Base-by-base conservation (phyloP, 148 eudicot species). In the Rhododendron henanense region DNA sequence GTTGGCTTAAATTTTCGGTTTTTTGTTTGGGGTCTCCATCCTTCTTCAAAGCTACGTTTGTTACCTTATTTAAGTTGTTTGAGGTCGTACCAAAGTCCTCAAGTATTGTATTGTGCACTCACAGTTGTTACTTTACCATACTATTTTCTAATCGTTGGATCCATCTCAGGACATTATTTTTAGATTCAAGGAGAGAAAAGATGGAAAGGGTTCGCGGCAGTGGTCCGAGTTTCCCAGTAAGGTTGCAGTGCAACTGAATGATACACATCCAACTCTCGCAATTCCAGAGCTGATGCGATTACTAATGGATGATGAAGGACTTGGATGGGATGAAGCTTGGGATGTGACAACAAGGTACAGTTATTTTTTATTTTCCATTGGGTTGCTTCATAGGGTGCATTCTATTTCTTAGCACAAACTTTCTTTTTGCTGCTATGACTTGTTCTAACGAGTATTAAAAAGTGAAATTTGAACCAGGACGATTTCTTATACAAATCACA, bases 281-380 rank as follows among this genome's bases (percentile, higher is more conserved):
- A 97, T 97, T 87, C 99, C 99, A 41, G 99, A 97, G 89, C 90
- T 97, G 31, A 97, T 97, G 98, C 92, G 98, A 86, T 88, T 95
- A 88, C 91, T 97, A 51, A 91, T 97, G 98, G 99, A 97, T 89
- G 94, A 93, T 11, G 98, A 97, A 92, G 94, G 94, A 87, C 96
- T 97, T 88, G 98, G 98, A 78, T 97, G 99, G 99, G 99, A 97
- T 90, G 98, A 97, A 87, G 98, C 99, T 85, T 97, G 99, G 99
- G 91, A 90, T 89, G 93, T 97, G 80, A 95, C 96, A 25, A 88
- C 92, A 84, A 97, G 90, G 99, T 94, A 71, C 74, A 73, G 31
- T 67, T 67, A 35, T 79, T 4, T 37, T 3, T 67, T 19, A 78
- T 35, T 37, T 35, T 78, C 13, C 33, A 53, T 57, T 21, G 37